Conservation (phyloP, 441 rosid genomes). For the Viola pubescens region DNA sequence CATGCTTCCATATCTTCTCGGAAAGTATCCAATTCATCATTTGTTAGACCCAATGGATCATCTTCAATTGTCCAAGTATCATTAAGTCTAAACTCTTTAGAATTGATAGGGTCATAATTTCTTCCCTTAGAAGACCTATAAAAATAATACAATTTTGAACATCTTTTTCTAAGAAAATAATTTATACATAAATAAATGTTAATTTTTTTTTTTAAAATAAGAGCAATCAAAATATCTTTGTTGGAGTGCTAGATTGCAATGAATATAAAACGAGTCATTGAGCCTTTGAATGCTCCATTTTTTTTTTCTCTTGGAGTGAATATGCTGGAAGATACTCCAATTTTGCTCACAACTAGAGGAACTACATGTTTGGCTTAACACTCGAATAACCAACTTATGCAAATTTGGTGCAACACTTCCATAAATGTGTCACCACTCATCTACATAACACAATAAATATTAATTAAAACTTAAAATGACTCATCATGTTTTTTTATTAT, state of each 20-base stretch:
- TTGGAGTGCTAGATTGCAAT: neutral
- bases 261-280: neutral
- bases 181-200: too few species aligned
- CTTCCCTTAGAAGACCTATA: too few species aligned
- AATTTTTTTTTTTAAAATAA: too few species aligned
- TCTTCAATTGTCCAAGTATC: too few species aligned
- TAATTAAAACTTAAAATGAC: neutral
- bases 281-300: neutral
- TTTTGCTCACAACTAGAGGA: neutral
- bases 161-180: too few species aligned
- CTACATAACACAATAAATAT: neutral
- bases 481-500: too few species aligned
- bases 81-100: too few species aligned
- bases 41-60: too few species aligned
- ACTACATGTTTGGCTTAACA: neutral
- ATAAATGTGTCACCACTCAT: neutral
- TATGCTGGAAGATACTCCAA: neutral
- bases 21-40: too few species aligned
- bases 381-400: neutral
- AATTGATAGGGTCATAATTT: too few species aligned
- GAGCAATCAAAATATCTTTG: neutral
- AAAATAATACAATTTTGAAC: too few species aligned
- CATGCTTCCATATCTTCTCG: too few species aligned
- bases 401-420: neutral
- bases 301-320: neutral